Evolutionary conservation across 306 rosid genomes (phyloP).

Genomic region (Quercus bicolor): DNA sequence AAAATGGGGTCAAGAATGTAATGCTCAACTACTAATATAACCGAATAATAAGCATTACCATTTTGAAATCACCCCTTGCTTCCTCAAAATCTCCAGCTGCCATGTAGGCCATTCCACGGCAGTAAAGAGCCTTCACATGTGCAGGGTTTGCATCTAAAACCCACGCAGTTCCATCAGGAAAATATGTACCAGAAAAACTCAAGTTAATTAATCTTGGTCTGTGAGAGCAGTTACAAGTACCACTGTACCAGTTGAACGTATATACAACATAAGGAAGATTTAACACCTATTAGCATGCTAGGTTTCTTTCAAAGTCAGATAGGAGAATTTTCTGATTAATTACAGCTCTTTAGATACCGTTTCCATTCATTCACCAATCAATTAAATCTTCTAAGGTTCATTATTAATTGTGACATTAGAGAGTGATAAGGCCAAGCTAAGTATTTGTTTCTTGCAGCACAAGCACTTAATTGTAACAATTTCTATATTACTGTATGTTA

Average conservation of each 20-base stretch:
- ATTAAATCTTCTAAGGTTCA: not conserved
- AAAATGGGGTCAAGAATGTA: not conserved
- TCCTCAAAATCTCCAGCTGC: constrained; percentile 82
- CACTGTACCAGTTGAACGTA: not conserved
- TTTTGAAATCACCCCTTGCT: constrained; percentile 74
- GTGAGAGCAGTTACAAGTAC: not conserved
- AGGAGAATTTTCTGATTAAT: not conserved
- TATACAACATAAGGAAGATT: not conserved
- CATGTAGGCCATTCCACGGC: constrained; percentile 98
- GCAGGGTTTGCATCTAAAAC: constrained; percentile 92
- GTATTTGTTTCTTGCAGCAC: not conserved
- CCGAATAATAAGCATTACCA: constrained; percentile 33
- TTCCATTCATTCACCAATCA: not conserved
- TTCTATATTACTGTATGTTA: not conserved
- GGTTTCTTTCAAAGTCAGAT: not conserved
- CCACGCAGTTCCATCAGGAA: constrained; percentile 32
- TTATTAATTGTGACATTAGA: not conserved
- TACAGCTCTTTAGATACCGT: not conserved
- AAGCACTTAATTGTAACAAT: not conserved
- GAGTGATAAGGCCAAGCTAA: not conserved
- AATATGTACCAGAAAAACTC: constrained; percentile 9
- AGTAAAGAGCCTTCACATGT: constrained; percentile 86
- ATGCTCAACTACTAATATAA: not conserved
- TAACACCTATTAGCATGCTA: not conserved
- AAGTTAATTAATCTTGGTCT: not conserved